These are phyloP conservation scores for Fusarium metavorans DNA, from an alignment of 2,329 filamentous ascomycete genomes.

Conservation along the genomic window DNA sequence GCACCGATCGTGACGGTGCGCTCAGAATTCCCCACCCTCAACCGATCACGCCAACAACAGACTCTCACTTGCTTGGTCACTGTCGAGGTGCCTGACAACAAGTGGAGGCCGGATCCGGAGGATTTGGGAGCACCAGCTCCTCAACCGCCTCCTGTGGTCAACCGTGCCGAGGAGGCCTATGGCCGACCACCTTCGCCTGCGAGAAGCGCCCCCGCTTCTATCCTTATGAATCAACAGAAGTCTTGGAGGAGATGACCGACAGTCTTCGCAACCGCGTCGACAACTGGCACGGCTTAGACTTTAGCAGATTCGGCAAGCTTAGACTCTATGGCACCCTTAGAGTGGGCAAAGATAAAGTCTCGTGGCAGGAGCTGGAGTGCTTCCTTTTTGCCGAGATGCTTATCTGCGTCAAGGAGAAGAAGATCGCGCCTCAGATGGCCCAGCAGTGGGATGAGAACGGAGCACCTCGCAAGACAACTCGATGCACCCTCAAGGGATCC, in stretches of 20 bases:
- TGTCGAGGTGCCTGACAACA: slow-evolving; percentile 91
- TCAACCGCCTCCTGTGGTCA: slow-evolving; percentile 54
- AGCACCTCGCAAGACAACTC: slow-evolving; percentile 71
- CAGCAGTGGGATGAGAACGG: slow-evolving; percentile 76
- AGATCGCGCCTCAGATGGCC: slow-evolving; percentile 61
- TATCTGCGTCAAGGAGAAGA: slow-evolving; percentile 99
- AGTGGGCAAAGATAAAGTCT: slow-evolving; percentile 94
- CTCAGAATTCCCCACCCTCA: slow-evolving; percentile 96
- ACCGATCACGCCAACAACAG: slow-evolving; percentile 91
- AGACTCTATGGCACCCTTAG: slow-evolving; percentile 89
- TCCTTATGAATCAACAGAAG: slow-evolving; percentile 81
- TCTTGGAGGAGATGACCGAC: slow-evolving; percentile 87
- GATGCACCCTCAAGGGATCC: slow-evolving; percentile 94
- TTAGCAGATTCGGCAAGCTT: slow-evolving; percentile 91
- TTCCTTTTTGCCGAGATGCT: slow-evolving; percentile 99
- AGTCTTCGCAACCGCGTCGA: slow-evolving; percentile 89
- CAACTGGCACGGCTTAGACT: slow-evolving; percentile 98
- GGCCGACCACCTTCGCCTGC: slow-evolving; percentile 71
- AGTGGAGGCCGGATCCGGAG: slow-evolving; percentile 88
- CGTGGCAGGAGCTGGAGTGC: slow-evolving; percentile 98
- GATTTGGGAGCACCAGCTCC: slow-evolving; percentile 72
- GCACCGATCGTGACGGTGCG: slow-evolving; percentile 92
- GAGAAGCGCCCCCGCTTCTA: slow-evolving; percentile 68
- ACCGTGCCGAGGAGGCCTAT: slow-evolving; percentile 65
- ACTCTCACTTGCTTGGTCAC: slow-evolving; percentile 94